Conservation (phyloP, 371 early-diverging fungal genomes). For the Fennellomyces sp. region DNA sequence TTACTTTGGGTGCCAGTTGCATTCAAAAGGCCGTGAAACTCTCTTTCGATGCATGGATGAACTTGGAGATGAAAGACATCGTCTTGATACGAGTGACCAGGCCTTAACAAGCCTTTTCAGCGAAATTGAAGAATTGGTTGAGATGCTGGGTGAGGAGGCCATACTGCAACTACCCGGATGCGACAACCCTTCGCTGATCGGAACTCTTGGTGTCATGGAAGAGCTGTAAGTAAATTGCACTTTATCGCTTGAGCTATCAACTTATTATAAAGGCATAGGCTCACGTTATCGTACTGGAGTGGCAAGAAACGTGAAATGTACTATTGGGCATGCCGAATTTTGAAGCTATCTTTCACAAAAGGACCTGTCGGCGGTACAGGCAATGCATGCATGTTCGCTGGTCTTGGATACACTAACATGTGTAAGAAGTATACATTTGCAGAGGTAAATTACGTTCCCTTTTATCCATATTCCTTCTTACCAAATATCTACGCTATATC, state of each 20-base stretch:
- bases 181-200: slow-evolving; percentile 21
- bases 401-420: slow-evolving; percentile 26
- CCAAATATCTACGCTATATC: no score
- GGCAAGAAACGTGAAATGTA: slow-evolving; percentile 38
- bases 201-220: slow-evolving; percentile 37
- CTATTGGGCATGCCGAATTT: slow-evolving; percentile 34
- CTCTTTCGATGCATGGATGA: slow-evolving; percentile 34
- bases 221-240: slow-evolving; percentile 32
- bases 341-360: slow-evolving; percentile 26
- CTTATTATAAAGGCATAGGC: no score
- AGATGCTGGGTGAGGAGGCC: slow-evolving; percentile 17
- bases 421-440: slow-evolving; percentile 27
- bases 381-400: slow-evolving; percentile 31
- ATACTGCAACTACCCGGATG: slow-evolving; percentile 19
- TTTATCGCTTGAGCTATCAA: no score
- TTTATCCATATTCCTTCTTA: background rate
- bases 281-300: slow-evolving; percentile 40
- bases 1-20: slow-evolving; percentile 38
- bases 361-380: slow-evolving; percentile 30
- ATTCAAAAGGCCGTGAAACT: slow-evolving; percentile 24
- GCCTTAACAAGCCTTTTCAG: slow-evolving; percentile 19
- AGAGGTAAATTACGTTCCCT: slow-evolving; percentile 18
- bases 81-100: slow-evolving; percentile 12
- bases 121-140: slow-evolving; percentile 14
- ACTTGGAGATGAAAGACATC: slow-evolving; percentile 23